A percentile compares a stretch with the other conserved stretches of the same genome.
Evolutionary conservation across 805 yeast genomes (phyloP).

Genomic region (Kluyveromyces wickerhamii): DNA sequence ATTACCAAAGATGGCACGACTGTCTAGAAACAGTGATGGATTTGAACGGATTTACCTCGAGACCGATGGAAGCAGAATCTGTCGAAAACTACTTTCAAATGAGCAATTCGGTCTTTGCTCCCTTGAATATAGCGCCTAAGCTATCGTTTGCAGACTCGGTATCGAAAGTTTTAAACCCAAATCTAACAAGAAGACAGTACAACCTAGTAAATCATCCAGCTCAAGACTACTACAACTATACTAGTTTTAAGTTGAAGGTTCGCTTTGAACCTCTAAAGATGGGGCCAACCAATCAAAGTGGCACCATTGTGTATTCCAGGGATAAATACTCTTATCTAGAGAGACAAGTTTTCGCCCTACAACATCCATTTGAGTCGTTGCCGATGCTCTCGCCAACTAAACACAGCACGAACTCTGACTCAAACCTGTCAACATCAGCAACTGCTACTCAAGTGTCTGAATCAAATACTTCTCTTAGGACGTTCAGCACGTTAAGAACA

Average conservation of each 20-base stretch:
- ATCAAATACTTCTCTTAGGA: too few relatives aligned
- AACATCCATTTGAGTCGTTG: constrained; percentile 1
- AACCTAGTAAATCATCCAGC: constrained; percentile 2
- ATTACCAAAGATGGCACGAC: constrained; percentile 35
- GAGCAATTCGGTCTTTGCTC: constrained; percentile 3
- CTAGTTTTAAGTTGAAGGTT: constrained; percentile 1
- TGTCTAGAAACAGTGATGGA: not conserved
- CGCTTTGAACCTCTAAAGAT: not conserved
- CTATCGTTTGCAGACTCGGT: constrained; percentile 1
- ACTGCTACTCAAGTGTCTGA: too few relatives aligned
- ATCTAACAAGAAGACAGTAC: constrained; percentile 5
- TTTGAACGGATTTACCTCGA: constrained; percentile 3
- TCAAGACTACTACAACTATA: constrained; percentile 2
- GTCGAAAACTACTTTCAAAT: constrained; percentile 5
- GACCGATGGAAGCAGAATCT: constrained; percentile 5
- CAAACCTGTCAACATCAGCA: too few relatives aligned
- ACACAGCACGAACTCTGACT: too few relatives aligned
- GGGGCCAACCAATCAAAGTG: constrained; percentile 3
- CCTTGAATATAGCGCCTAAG: constrained; percentile 3
- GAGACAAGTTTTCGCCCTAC: constrained; percentile 1
- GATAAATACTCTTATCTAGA: constrained; percentile 1
- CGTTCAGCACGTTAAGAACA: too few relatives aligned
- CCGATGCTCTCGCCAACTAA: too few relatives aligned
- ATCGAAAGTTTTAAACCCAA: constrained; percentile 1
- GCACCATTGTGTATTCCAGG: constrained; percentile 1